Evolutionary conservation across 352 stramenopile genomes (phyloP).

Genomic region (Vaucheria bursata): DNA sequence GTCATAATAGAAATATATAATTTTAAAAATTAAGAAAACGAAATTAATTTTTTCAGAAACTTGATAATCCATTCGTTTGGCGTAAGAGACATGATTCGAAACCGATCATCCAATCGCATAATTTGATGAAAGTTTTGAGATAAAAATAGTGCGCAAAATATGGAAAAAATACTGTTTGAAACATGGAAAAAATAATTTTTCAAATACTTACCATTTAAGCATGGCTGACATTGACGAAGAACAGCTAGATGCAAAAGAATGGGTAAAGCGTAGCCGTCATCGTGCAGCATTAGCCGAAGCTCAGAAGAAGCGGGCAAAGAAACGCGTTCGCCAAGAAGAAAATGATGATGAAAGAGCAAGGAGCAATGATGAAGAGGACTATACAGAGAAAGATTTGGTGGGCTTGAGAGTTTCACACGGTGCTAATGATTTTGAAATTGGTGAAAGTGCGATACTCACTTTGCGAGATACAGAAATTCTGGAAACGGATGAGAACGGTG

Average conservation of each 20-base stretch:
- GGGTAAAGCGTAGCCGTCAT: slow-evolving; percentile 34
- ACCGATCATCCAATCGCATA: no score
- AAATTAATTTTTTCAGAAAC: no score
- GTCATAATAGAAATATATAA: no score
- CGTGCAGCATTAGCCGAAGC: slow-evolving; percentile 26
- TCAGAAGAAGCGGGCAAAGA: slow-evolving; percentile 23
- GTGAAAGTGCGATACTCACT: slow-evolving; percentile 82
- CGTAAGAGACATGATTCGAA: no score
- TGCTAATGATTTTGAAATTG: slow-evolving; percentile 69
- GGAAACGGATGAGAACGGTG: slow-evolving; percentile 62
- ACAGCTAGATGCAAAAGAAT: slow-evolving; percentile 29
- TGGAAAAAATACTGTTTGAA: no score
- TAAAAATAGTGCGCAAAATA: no score
- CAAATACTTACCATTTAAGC: no score
- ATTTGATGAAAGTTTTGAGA: no score
- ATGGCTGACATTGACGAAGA: slow-evolving; percentile 22
- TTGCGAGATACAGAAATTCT: slow-evolving; percentile 79
- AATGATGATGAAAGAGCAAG: background rate
- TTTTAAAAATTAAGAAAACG: no score
- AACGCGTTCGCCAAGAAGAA: slow-evolving; percentile 27
- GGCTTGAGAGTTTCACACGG: slow-evolving; percentile 69
- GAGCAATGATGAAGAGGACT: background rate
- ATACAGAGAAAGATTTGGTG: slow-evolving; percentile 18
- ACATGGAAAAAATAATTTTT: no score
- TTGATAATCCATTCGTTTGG: no score